phyloP scores from a whole-genome alignment of 164 flowering plant genomes.

The Macadamia integrifolia region DNA sequence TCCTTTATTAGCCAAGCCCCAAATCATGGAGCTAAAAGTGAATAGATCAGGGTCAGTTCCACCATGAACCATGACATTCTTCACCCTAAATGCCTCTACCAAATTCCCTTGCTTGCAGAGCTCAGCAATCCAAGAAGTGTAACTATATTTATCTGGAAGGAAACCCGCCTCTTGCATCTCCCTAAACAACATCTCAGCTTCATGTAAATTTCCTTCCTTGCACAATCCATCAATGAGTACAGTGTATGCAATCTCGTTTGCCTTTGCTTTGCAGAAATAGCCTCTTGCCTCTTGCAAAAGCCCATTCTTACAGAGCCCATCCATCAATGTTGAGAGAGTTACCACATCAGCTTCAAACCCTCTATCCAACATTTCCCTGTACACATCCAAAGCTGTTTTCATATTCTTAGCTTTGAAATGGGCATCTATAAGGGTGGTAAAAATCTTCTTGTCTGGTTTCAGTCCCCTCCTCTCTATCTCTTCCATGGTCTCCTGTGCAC shows the following conservation, averaged over 20 bases:
- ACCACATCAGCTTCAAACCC: slow-evolving; percentile 37
- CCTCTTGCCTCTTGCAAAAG: slow-evolving; percentile 23
- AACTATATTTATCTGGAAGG: slow-evolving; percentile 25
- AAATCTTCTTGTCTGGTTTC: slow-evolving; percentile 24
- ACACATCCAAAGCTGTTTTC: slow-evolving; percentile 22
- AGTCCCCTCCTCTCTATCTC: slow-evolving; percentile 28
- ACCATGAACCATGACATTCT: slow-evolving; percentile 29
- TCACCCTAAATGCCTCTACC: slow-evolving; percentile 34
- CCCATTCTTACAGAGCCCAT: slow-evolving; percentile 37
- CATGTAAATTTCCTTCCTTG: slow-evolving; percentile 25
- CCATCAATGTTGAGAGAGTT: slow-evolving; percentile 25
- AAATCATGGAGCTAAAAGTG: slow-evolving; percentile 32
- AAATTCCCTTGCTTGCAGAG: slow-evolving; percentile 31
- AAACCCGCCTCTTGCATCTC: slow-evolving; percentile 38
- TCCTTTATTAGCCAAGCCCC: slow-evolving; percentile 34
- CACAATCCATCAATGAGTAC: slow-evolving; percentile 34
- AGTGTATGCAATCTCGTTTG: slow-evolving; percentile 30
- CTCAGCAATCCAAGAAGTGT: slow-evolving; percentile 30
- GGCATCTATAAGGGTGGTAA: slow-evolving; percentile 30
- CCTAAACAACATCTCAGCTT: slow-evolving; percentile 22
- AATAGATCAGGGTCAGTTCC: slow-evolving; percentile 28
- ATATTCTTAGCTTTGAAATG: slow-evolving; percentile 33
- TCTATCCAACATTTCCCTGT: slow-evolving; percentile 15
- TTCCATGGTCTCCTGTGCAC: slow-evolving; percentile 18
- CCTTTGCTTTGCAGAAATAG: slow-evolving; percentile 23